Conservation (phyloP, 2,329 filamentous ascomycete species). For the Orbilia quercus region DNA sequence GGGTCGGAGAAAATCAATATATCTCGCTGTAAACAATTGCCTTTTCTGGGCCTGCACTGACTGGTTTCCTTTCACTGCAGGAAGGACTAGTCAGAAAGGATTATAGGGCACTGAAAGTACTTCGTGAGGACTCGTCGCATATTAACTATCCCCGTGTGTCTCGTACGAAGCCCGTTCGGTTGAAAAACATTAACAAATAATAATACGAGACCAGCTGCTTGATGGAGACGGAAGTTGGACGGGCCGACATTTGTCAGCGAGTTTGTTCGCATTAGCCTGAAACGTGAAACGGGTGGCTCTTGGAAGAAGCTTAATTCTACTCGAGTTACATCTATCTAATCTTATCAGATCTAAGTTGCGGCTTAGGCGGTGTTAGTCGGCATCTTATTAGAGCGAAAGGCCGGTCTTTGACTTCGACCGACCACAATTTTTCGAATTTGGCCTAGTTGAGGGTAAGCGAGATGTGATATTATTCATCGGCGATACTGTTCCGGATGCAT, state of each 20-base stretch:
- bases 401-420: too few species aligned
- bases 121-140: too few species aligned
- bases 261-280: constrained; percentile 24
- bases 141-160: constrained; percentile 41
- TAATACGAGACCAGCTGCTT: neutral
- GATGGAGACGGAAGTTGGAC: constrained; percentile 49
- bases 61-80: neutral
- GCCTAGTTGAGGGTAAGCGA: too few species aligned
- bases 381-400: neutral
- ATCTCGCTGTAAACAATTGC: neutral
- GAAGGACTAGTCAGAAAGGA: too few species aligned
- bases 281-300: constrained; percentile 2
- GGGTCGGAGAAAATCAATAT: neutral
- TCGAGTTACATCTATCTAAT: constrained; percentile 12
- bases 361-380: constrained; percentile 1
- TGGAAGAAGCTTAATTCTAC: constrained; percentile 29
- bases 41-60: neutral
- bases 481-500: too few species aligned
- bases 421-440: too few species aligned
- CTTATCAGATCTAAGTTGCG: constrained; percentile 43
- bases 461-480: too few species aligned
- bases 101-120: too few species aligned
- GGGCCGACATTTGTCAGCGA: constrained; percentile 42
- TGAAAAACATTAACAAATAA: constrained; percentile 29
- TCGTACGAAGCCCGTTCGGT: constrained; percentile 47